Evolutionary conservation across 2,329 filamentous ascomycete genomes (phyloP).

Genomic region (Aspergillus sclerotialis): DNA sequence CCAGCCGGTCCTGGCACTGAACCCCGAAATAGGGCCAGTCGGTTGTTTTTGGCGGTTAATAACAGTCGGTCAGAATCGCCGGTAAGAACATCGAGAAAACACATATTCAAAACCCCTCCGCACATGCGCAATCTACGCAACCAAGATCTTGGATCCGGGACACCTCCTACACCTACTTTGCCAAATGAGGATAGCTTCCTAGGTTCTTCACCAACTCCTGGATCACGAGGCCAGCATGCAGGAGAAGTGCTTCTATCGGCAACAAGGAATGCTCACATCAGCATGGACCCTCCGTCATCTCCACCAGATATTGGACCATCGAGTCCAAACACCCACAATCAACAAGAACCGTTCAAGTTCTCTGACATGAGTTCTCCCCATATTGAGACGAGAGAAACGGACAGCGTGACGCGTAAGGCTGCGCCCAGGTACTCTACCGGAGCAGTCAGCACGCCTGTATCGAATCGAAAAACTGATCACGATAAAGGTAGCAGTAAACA

Average conservation of each 20-base stretch:
- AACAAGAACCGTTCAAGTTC: conserved; percentile 1
- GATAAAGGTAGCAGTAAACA: neutral
- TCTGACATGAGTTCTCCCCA: neutral
- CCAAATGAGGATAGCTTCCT: conserved; percentile 40
- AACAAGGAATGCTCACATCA: conserved; percentile 11
- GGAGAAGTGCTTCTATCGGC: conserved; percentile 24
- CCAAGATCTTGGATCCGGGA: conserved; percentile 16
- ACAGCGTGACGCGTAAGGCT: neutral
- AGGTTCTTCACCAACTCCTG: conserved; percentile 48
- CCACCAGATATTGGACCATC: conserved; percentile 23
- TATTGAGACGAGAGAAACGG: conserved; percentile 1
- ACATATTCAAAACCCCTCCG: conserved; percentile 22
- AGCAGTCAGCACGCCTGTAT: neutral
- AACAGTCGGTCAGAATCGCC: conserved; percentile 51
- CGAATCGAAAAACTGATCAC: neutral
- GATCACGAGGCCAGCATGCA: conserved; percentile 26
- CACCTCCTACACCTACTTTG: conserved; percentile 37
- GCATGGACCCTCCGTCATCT: conserved; percentile 28
- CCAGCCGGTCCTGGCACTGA: conserved; percentile 44
- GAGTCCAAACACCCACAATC: conserved; percentile 13
- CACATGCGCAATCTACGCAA: conserved; percentile 20
- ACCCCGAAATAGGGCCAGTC: conserved; percentile 63
- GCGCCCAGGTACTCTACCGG: neutral
- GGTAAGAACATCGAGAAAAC: conserved; percentile 18
- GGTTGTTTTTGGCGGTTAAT: conserved; percentile 60